phyloP scores from a whole-genome alignment of 805 yeast species.

The Wickerhamomyces pijperi region DNA sequence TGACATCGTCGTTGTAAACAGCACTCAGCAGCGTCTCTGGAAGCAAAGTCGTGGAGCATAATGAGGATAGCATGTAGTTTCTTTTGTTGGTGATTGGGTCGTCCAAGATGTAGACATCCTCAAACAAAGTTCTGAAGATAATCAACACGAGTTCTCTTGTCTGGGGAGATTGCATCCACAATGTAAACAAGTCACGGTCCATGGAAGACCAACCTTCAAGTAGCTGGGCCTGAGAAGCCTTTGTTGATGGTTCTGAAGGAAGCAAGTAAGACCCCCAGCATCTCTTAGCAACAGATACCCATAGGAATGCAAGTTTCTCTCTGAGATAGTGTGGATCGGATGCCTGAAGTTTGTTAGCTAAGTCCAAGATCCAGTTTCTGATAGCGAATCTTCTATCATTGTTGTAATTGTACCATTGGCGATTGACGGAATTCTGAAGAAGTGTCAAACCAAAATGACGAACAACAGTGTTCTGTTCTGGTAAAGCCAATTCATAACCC shows the following conservation, averaged over 20 bases:
- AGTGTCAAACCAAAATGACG: slow-evolving; percentile 86
- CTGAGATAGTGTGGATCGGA: slow-evolving; percentile 81
- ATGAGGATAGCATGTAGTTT: slow-evolving; percentile 63
- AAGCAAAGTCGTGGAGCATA: slow-evolving; percentile 75
- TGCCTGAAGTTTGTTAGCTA: slow-evolving; percentile 46
- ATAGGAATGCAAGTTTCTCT: slow-evolving; percentile 79
- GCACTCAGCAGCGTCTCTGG: slow-evolving; percentile 52
- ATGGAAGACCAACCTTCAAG: slow-evolving; percentile 73
- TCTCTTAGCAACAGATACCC: slow-evolving; percentile 88
- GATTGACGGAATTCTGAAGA: slow-evolving; percentile 59
- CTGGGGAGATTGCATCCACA: slow-evolving; percentile 59
- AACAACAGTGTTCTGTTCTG: slow-evolving; percentile 54
- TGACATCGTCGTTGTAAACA: slow-evolving; percentile 57
- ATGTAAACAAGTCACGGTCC: slow-evolving; percentile 64
- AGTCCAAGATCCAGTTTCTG: slow-evolving; percentile 76
- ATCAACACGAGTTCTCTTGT: slow-evolving; percentile 70
- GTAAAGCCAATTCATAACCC: slow-evolving; percentile 79
- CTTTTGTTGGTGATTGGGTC: slow-evolving; percentile 84
- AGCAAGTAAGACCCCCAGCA: slow-evolving; percentile 76
- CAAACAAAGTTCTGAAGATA: slow-evolving; percentile 78
- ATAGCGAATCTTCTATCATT: slow-evolving; percentile 52
- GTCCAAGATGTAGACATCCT: slow-evolving; percentile 84
- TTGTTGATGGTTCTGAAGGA: slow-evolving; percentile 15
- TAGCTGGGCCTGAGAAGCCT: slow-evolving; percentile 35
- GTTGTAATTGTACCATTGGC: slow-evolving; percentile 42